Evolutionary conservation across 2,329 filamentous ascomycete species (phyloP).

Genomic region (Fusarium sp.): DNA sequence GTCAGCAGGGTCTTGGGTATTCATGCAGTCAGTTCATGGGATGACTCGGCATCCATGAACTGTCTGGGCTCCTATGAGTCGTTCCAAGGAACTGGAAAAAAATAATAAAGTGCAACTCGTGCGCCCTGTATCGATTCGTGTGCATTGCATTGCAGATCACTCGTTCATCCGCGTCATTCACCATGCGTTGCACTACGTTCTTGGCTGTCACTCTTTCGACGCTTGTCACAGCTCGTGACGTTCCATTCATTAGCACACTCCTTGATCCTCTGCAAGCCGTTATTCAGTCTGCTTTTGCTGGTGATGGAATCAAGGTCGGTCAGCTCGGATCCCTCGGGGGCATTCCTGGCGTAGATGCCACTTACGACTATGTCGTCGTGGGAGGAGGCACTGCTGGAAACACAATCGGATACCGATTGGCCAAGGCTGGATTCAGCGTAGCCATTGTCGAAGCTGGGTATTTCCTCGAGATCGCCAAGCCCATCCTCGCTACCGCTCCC

Average conservation of each 20-base stretch:
- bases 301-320: conserved; percentile 34
- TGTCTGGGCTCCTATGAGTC: not conserved
- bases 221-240: conserved; percentile 7
- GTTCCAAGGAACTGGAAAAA: conserved; percentile 6
- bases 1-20: not conserved
- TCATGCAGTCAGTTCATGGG: not conserved
- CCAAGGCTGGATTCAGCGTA: conserved; percentile 45
- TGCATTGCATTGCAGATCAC: not conserved
- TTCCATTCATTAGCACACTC: conserved; percentile 31
- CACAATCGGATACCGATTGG: conserved; percentile 47
- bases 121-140: not conserved
- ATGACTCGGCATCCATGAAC: not conserved
- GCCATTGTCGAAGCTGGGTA: conserved; percentile 53
- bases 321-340: conserved; percentile 24
- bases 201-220: conserved; percentile 25
- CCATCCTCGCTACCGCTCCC: conserved; percentile 40
- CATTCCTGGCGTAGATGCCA: conserved; percentile 17
- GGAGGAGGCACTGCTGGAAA: conserved; percentile 54
- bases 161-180: conserved; percentile 1
- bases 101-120: conserved; percentile 3
- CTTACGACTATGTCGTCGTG: conserved; percentile 46
- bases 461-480: conserved; percentile 47
- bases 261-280: conserved; percentile 28
- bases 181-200: conserved; percentile 17
- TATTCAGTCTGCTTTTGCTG: conserved; percentile 27